Conservation (phyloP, 371 early-diverging fungal genomes). For the Apophysomyces ossiformis region DNA sequence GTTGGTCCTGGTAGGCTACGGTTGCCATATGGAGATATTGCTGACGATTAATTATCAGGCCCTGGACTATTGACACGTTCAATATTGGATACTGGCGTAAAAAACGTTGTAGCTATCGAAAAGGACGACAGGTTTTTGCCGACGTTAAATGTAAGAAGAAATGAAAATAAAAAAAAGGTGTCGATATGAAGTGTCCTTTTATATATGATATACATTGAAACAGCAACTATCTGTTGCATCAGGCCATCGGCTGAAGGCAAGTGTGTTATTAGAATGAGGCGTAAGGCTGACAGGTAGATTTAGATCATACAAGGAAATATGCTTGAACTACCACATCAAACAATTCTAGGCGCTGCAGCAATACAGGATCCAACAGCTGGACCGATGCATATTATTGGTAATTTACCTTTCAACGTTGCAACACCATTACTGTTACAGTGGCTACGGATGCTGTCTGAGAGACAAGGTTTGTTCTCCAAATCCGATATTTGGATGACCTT, state of each 20-base stretch:
- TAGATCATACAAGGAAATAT: constrained; percentile 72
- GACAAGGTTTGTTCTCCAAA: constrained; percentile 66
- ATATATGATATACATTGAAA: background rate
- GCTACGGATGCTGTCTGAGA: constrained; percentile 62
- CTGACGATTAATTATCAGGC: constrained; percentile 32
- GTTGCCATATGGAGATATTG: background rate
- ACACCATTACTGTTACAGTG: constrained; percentile 78
- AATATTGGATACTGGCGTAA: constrained; percentile 70
- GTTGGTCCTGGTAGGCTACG: constrained; percentile 77
- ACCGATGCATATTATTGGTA: constrained; percentile 69
- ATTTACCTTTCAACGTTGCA: constrained; percentile 82
- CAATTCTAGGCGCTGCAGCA: constrained; percentile 36
- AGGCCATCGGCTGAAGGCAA: constrained; percentile 50
- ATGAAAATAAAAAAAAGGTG: background rate
- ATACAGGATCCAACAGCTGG: background rate
- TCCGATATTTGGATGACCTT: constrained; percentile 70
- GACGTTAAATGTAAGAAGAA: constrained; percentile 56
- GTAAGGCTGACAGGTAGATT: constrained; percentile 4
- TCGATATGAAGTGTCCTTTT: too few species aligned
- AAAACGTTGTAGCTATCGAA: constrained; percentile 76
- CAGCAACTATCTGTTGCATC: constrained; percentile 73
- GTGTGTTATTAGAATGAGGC: background rate
- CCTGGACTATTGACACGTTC: constrained; percentile 84
- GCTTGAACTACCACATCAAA: constrained; percentile 58
- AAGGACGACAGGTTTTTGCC: constrained; percentile 81